These are phyloP conservation scores for Ilyonectria robusta DNA, from an alignment of 2,329 filamentous ascomycete genomes.

Conservation along the genomic window DNA sequence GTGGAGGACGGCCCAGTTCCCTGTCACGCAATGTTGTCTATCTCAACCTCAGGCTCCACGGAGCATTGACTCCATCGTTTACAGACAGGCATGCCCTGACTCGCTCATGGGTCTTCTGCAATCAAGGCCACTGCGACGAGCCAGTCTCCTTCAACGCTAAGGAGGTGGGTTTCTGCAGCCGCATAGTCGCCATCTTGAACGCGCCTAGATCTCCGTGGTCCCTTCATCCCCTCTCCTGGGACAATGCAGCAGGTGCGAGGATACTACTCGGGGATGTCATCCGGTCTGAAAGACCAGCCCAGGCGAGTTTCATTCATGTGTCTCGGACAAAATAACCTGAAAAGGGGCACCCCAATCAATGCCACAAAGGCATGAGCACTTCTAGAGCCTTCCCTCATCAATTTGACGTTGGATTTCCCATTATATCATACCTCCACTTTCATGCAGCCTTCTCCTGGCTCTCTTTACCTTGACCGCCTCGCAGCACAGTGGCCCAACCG, in stretches of 20 bases:
- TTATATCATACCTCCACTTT: slow-evolving; percentile 30
- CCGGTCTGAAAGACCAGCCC: slow-evolving; percentile 1
- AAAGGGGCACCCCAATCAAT: neutral
- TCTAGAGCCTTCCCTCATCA: neutral
- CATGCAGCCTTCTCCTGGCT: slow-evolving; percentile 42
- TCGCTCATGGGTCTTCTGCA: slow-evolving; percentile 35
- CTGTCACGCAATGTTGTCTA: slow-evolving; percentile 41
- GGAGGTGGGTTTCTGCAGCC: slow-evolving; percentile 24
- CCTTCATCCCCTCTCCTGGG: slow-evolving; percentile 11
- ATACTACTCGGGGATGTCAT: neutral
- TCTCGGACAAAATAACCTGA: slow-evolving; percentile 11
- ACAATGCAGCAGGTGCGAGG: slow-evolving; percentile 11
- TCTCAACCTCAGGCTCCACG: slow-evolving; percentile 37
- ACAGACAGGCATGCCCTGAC: slow-evolving; percentile 38
- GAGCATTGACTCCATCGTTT: slow-evolving; percentile 24
- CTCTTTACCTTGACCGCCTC: slow-evolving; percentile 44
- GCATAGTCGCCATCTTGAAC: slow-evolving; percentile 29
- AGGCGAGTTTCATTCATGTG: slow-evolving; percentile 8
- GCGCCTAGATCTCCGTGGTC: slow-evolving; percentile 21
- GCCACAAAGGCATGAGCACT: neutral
- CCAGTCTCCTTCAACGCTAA: slow-evolving; percentile 30
- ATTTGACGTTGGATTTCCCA: slow-evolving; percentile 16
- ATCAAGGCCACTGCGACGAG: slow-evolving; percentile 31
- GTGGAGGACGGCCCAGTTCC: slow-evolving; percentile 35
- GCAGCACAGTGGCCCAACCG: slow-evolving; percentile 39